Conservation (phyloP, 2,329 filamentous ascomycete genomes). For the Diaporthe sp. region DNA sequence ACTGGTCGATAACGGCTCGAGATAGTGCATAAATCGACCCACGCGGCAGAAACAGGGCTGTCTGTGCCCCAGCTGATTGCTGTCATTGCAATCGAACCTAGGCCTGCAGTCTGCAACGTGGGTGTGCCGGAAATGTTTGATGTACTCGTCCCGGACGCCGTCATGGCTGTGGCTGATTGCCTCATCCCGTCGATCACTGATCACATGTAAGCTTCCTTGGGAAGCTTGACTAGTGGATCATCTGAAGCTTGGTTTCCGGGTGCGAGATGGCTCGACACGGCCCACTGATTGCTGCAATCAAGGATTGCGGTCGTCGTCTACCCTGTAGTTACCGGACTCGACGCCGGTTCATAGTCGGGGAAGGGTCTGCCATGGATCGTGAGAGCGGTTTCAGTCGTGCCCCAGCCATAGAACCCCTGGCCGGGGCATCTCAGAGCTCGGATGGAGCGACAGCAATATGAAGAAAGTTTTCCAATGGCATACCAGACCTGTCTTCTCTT, state of each 20-base stretch:
- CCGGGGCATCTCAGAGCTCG: conserved; percentile 8
- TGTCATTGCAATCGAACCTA: conserved; percentile 30
- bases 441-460: conserved; percentile 36
- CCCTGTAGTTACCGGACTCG: not conserved
- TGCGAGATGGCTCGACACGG: conserved; percentile 19
- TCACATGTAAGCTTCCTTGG: conserved; percentile 24
- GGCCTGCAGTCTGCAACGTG: conserved; percentile 32
- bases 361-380: conserved; percentile 14
- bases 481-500: not conserved
- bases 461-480: conserved; percentile 23
- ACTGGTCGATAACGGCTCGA: conserved; percentile 10
- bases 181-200: conserved; percentile 16
- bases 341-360: conserved; percentile 6
- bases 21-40: conserved; percentile 20
- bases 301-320: not conserved
- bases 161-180: conserved; percentile 33
- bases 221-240: conserved; percentile 18
- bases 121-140: conserved; percentile 40
- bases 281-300: not conserved
- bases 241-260: conserved; percentile 20
- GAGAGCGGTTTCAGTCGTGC: conserved; percentile 37
- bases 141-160: conserved; percentile 35
- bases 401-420: conserved; percentile 13
- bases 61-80: conserved; percentile 4
- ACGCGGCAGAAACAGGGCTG: conserved; percentile 17